phyloP scores from a whole-genome alignment of 805 yeast species.

The Lipomyces chichibuensis region DNA sequence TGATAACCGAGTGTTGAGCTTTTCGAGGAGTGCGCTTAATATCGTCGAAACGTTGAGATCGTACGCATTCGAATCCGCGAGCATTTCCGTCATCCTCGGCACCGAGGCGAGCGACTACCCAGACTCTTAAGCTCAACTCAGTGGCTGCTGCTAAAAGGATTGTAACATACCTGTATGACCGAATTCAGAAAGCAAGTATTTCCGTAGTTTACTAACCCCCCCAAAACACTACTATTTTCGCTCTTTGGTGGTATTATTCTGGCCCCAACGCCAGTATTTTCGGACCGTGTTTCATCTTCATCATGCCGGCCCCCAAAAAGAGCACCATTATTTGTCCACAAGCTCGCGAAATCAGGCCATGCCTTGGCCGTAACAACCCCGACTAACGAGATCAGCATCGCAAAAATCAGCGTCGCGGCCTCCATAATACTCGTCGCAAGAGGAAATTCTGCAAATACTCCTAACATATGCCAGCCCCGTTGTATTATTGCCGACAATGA shows the following conservation, averaged over 20 bases:
- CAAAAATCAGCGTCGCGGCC: constrained; percentile 3
- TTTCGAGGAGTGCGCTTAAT: constrained; percentile 8
- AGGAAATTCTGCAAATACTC: background rate
- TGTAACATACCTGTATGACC: constrained; percentile 60
- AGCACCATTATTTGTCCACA: background rate
- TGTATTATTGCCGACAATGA: background rate
- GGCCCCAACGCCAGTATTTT: background rate
- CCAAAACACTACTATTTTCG: constrained; percentile 42
- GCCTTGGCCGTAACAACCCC: background rate
- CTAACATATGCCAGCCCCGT: background rate
- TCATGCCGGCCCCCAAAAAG: constrained; percentile 15
- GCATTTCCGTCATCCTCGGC: constrained; percentile 11
- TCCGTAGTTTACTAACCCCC: constrained; percentile 88
- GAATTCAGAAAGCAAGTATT: constrained; percentile 95
- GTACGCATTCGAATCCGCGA: constrained; percentile 1
- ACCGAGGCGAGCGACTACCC: constrained; percentile 23
- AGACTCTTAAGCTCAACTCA: background rate
- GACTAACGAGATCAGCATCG: background rate
- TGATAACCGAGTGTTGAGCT: constrained; percentile 15
- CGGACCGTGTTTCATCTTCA: constrained; percentile 9
- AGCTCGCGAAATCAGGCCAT: constrained; percentile 13
- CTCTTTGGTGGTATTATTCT: background rate
- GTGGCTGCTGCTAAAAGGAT: constrained; percentile 42
- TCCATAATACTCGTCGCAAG: background rate
- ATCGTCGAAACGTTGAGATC: constrained; percentile 14